Evolutionary conservation across 106 monocot genomes (phyloP), one percentile per base, ranked within the genome.

Genomic region (Apostasia ramifera): DNA sequence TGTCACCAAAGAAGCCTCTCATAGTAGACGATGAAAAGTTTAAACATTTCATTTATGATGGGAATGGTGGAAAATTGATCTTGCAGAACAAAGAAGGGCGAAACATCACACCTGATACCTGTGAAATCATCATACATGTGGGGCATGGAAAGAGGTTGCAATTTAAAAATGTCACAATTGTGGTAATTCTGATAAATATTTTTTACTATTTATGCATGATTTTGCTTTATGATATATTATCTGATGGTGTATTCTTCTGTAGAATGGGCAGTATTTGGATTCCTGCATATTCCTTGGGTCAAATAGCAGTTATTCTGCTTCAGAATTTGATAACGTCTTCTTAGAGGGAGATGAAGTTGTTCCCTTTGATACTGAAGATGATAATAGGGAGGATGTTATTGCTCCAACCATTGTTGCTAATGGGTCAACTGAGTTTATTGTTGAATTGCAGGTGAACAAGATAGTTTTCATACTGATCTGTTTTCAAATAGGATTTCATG

Each of bases 11-110:
- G 54, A 98, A 83, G 49, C 92, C 90, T 45, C 73, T 98, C 47
- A 64, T 98, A 73, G 77, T 81, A 71, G 97, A 98, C 70, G 80
- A 80, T 83, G 92, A 90, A 71, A 82, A 69, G 59, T 93, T 85
- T 81, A 83, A 92, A 69, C 82, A 88, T 72, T 87, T 85, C 67
- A 78, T 90, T 83, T 98, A 90, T 90, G 97, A 98, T 84, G 97
- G 97, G 49, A 84, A 87, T 73, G 97, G 97, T 63, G 97, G 92
- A 3, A 87, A 74, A 66, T 78, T 98, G 49, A 80, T 66, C 71
- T 80, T 98, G 66, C 66, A 78, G 47, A 80, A 80, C 76, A 81
- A 77, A 44, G 66, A 75, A 9, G 92, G 92, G 5, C 81, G 74
- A 68, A 60, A 70, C 42, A 59, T 95, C 50, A 86, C 73, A 47